Evolutionary conservation across 108 stramenopile species (phyloP).

Genomic region (Mediolabrus comicus): DNA sequence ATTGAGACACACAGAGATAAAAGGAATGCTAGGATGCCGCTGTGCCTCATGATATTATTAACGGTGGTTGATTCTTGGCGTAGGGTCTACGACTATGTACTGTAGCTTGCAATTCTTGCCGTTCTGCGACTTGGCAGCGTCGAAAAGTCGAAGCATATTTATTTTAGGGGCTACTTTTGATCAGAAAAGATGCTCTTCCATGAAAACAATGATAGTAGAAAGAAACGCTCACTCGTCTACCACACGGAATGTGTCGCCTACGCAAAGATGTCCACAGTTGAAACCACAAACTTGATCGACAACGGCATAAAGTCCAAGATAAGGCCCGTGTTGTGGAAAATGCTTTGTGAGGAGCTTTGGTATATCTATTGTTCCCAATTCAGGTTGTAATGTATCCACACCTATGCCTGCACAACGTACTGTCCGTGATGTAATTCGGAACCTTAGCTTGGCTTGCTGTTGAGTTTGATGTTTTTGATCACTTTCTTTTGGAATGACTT

Average conservation of each 20-base stretch:
- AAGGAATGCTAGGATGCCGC: too few relatives aligned
- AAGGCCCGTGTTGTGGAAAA: constrained; percentile 67
- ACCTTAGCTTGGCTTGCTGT: background rate
- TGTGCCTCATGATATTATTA: too few relatives aligned
- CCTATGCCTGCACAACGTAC: constrained; percentile 65
- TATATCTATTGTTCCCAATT: constrained; percentile 22
- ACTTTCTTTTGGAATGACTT: constrained; percentile 8
- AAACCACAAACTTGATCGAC: constrained; percentile 13
- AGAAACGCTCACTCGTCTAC: constrained; percentile 1
- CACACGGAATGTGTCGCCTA: constrained; percentile 43
- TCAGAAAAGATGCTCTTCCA: too few relatives aligned
- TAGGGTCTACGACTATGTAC: too few relatives aligned
- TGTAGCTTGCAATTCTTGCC: too few relatives aligned
- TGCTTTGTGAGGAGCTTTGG: constrained; percentile 49
- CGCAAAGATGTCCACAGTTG: constrained; percentile 13
- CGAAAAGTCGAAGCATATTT: too few relatives aligned
- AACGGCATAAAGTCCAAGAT: constrained; percentile 64
- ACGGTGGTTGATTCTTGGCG: too few relatives aligned
- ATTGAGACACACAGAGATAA: too few relatives aligned
- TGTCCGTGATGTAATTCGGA: constrained; percentile 47
- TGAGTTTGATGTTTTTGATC: background rate
- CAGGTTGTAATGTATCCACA: constrained; percentile 48
- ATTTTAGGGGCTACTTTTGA: too few relatives aligned
- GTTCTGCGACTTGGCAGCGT: too few relatives aligned
- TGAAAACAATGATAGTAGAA: too few relatives aligned